These are phyloP conservation scores for Capsicum chinense DNA, from an alignment of 257 asterid species.

Conservation along the genomic window DNA sequence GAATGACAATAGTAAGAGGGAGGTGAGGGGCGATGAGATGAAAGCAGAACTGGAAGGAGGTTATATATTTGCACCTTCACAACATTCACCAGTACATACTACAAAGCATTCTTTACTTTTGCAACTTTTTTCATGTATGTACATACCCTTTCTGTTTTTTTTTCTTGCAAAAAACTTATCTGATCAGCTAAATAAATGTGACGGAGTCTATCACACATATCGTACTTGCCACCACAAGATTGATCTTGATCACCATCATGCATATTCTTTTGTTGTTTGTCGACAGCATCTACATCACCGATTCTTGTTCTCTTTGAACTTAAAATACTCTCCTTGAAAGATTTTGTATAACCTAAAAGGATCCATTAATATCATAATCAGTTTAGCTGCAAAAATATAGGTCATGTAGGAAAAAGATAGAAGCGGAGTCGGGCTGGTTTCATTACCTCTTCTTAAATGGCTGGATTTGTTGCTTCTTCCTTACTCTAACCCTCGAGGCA, in stretches of 20 bases:
- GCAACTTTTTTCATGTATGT: slow-evolving; percentile 15
- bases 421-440: background rate
- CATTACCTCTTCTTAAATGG: slow-evolving; percentile 70
- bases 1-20: too few species aligned
- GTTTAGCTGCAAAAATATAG: slow-evolving; percentile 18
- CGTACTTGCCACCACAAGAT: slow-evolving; percentile 69
- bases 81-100: background rate
- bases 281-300: slow-evolving; percentile 35
- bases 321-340: slow-evolving; percentile 43
- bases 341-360: slow-evolving; percentile 49
- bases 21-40: too few species aligned
- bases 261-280: slow-evolving; percentile 25
- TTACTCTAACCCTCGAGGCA: slow-evolving; percentile 69
- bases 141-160: background rate
- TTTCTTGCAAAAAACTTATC: slow-evolving; percentile 10
- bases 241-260: slow-evolving; percentile 63
- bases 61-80: too few species aligned
- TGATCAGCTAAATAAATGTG: slow-evolving; percentile 10
- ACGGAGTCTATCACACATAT: slow-evolving; percentile 61
- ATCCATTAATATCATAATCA: slow-evolving; percentile 13
- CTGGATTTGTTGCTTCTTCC: slow-evolving; percentile 57
- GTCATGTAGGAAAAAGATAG: background rate
- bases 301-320: slow-evolving; percentile 53
- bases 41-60: too few species aligned
- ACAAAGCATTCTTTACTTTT: slow-evolving; percentile 18